Percentiles rank a stretch among this genome's conserved stretches.
These are phyloP conservation scores for Salix purpurea DNA, from an alignment of 345 rosid species.

Conservation along the genomic window DNA sequence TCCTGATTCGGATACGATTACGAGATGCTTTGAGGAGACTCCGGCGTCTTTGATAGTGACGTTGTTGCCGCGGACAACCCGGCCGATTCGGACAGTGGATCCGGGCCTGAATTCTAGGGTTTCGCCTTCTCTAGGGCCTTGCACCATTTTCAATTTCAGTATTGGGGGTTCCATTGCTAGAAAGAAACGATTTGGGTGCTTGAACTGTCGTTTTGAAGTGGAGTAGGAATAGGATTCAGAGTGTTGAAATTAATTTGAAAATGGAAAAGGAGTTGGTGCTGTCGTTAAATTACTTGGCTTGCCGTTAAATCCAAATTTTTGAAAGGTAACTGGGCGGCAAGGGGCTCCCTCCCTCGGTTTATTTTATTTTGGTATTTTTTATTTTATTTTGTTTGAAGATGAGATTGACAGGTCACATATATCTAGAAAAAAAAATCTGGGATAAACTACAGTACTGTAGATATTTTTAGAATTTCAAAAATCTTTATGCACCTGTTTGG, in stretches of 20 bases:
- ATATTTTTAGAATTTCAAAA: no score
- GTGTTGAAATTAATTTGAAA: not conserved
- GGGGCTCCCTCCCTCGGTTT: not conserved
- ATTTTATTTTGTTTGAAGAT: no score
- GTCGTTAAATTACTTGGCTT: not conserved
- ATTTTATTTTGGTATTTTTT: no score
- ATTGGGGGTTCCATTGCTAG: constrained; percentile 4
- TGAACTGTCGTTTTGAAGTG: not conserved
- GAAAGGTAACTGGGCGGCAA: not conserved
- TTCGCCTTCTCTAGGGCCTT: constrained; percentile 75
- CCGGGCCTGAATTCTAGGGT: constrained; percentile 46
- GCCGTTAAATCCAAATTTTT: not conserved
- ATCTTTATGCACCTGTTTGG: no score
- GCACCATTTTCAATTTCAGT: constrained; percentile 42
- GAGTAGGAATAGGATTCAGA: no score
- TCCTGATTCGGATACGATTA: constrained; percentile 48
- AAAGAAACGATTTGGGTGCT: not conserved
- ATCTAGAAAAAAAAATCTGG: no score
- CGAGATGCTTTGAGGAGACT: constrained; percentile 72
- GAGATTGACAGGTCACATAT: no score
- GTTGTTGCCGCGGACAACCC: constrained; percentile 68
- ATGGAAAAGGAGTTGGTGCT: not conserved
- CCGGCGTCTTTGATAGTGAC: constrained; percentile 66
- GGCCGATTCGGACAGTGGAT: constrained; percentile 56
- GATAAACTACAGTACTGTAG: no score